Conservation (phyloP, 768 basidiomycete genomes). For the Glaciozyma antarctica region DNA sequence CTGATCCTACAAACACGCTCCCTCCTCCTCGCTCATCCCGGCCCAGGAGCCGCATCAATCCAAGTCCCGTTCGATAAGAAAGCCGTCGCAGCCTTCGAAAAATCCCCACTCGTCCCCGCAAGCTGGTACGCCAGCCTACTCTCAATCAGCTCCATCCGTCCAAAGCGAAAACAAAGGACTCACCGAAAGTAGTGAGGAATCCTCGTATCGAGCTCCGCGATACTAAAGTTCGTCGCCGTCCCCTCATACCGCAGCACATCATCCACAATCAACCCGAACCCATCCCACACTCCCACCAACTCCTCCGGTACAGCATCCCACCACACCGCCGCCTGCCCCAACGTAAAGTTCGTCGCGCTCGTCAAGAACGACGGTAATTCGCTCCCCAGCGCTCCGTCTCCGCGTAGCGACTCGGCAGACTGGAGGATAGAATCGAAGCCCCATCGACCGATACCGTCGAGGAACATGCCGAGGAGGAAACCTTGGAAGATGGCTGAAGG, state of each 20-base stretch:
- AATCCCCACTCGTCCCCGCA: slow-evolving; percentile 51
- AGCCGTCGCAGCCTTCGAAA: slow-evolving; percentile 61
- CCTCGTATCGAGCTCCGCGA: slow-evolving; percentile 55
- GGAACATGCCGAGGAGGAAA: slow-evolving; percentile 69
- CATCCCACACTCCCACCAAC: slow-evolving; percentile 53
- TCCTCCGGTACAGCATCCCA: slow-evolving; percentile 49
- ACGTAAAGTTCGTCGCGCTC: slow-evolving; percentile 54
- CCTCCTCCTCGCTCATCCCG: slow-evolving; percentile 41
- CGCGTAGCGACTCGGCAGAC: slow-evolving; percentile 59
- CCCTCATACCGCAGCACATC: slow-evolving; percentile 76
- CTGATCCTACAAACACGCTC: no score
- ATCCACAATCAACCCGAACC: slow-evolving; percentile 64
- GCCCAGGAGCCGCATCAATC: slow-evolving; percentile 62
- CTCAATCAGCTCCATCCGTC: slow-evolving; percentile 1
- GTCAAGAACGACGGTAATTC: slow-evolving; percentile 59
- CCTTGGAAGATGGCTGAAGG: slow-evolving; percentile 71
- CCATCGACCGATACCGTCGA: slow-evolving; percentile 49
- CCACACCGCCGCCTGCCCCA: slow-evolving; percentile 45
- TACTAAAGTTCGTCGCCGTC: slow-evolving; percentile 57
- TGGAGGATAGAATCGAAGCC: slow-evolving; percentile 72
- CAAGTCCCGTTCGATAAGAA: slow-evolving; percentile 73
- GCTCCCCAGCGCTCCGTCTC: slow-evolving; percentile 62
- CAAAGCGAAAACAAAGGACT: slow-evolving; percentile 50
- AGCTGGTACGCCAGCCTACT: slow-evolving; percentile 35
- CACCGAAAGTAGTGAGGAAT: slow-evolving; percentile 61